These are phyloP conservation scores for Carpinus fangiana DNA, from an alignment of 306 rosid species.

Conservation along the genomic window DNA sequence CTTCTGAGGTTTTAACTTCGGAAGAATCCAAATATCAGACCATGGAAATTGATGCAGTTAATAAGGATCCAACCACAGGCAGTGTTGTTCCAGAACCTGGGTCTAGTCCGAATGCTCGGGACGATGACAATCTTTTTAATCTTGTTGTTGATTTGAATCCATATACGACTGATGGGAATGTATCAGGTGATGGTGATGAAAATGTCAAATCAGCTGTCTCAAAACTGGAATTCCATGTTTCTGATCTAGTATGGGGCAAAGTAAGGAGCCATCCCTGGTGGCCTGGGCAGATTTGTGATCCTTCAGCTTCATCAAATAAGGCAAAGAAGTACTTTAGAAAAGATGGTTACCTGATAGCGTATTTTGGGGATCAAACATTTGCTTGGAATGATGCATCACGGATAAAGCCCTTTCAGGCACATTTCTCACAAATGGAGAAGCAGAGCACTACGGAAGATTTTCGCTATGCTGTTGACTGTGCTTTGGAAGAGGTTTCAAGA, in stretches of 20 bases:
- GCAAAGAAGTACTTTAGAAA: constrained; percentile 63
- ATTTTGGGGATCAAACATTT: constrained; percentile 77
- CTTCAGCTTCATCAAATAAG: constrained; percentile 57
- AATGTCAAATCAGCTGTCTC: constrained; percentile 28
- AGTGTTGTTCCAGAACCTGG: constrained; percentile 11
- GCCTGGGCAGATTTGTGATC: constrained; percentile 91
- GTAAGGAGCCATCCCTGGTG: constrained; percentile 95
- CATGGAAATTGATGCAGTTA: constrained; percentile 24
- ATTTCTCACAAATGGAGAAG: constrained; percentile 68
- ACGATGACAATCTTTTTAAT: constrained; percentile 31
- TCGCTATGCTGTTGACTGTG: constrained; percentile 62
- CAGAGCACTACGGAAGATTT: constrained; percentile 53
- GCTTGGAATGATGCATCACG: constrained; percentile 75
- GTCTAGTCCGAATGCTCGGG: constrained; percentile 17
- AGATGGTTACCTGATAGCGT: constrained; percentile 55
- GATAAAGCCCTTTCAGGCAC: constrained; percentile 62
- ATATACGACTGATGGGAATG: constrained; percentile 24
- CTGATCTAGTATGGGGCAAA: constrained; percentile 89
- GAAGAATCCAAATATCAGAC: constrained; percentile 27
- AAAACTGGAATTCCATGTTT: constrained; percentile 32
- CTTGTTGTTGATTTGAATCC: constrained; percentile 56
- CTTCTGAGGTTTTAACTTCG: constrained; percentile 15
- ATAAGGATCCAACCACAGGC: constrained; percentile 23
- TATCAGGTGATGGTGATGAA: constrained; percentile 17
- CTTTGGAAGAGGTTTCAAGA: constrained; percentile 75